Percentiles rank a stretch among this genome's conserved stretches.
Evolutionary conservation across 1,284 basidiomycete genomes (phyloP).

Genomic region (Schizophyllum commune): DNA sequence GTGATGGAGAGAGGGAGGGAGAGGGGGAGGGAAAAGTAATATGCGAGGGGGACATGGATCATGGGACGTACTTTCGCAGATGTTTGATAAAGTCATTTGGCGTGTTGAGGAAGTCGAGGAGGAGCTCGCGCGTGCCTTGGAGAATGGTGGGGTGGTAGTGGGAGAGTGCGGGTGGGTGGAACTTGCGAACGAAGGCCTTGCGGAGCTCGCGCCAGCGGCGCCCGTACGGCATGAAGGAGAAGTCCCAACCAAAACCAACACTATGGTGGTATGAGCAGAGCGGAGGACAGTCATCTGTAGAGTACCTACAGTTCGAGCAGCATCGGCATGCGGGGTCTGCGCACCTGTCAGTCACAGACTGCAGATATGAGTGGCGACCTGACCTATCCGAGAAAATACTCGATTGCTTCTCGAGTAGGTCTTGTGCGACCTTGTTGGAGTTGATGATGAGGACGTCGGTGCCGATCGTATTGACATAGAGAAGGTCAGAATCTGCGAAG

Average conservation of each 20-base stretch:
- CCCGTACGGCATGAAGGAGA: conserved; percentile 31
- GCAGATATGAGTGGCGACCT: not conserved
- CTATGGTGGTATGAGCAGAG: too few relatives aligned
- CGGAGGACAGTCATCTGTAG: too few relatives aligned
- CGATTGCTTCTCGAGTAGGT: conserved; percentile 32
- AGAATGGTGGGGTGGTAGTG: conserved; percentile 22
- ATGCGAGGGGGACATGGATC: not conserved
- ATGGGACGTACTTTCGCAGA: conserved; percentile 25
- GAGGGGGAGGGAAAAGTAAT: not conserved
- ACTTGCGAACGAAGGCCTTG: conserved; percentile 26
- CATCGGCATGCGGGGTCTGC: conserved; percentile 18
- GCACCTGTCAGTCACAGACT: not conserved
- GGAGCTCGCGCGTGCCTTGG: conserved; percentile 24
- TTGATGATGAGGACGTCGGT: conserved; percentile 31
- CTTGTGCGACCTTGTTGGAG: conserved; percentile 24
- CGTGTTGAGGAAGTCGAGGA: conserved; percentile 23
- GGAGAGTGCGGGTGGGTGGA: conserved; percentile 17
- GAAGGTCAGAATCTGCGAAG: conserved; percentile 26
- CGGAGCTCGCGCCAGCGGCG: conserved; percentile 31
- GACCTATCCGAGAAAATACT: conserved; percentile 33
- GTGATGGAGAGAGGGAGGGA: too few relatives aligned
- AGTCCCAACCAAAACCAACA: conserved; percentile 31
- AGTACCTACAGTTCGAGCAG: conserved; percentile 17
- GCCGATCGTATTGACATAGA: conserved; percentile 27
- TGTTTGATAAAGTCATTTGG: conserved; percentile 27